Conservation (phyloP, 164 flowering plant species). For the Tinospora cordifolia region DNA sequence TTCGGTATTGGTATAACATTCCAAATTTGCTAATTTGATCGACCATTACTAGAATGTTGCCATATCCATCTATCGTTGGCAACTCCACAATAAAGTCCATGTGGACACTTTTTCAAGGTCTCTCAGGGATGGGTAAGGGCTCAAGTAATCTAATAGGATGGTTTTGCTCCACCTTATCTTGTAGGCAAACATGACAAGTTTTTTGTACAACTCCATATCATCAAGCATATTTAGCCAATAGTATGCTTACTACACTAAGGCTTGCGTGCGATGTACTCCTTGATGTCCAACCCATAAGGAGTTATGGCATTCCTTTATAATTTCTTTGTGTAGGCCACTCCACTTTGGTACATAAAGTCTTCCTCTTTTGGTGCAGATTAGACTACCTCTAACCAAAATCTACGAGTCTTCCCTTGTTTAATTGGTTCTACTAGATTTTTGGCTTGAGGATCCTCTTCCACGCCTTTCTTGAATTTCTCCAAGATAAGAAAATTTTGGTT, state of each 20-base stretch:
- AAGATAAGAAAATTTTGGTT: not conserved
- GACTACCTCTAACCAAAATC: constrained; percentile 3
- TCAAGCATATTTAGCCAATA: not conserved
- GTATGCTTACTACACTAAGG: too few relatives aligned
- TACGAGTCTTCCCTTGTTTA: not conserved
- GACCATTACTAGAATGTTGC: too few relatives aligned
- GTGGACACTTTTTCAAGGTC: constrained; percentile 7
- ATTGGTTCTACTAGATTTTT: too few relatives aligned
- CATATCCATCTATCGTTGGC: not conserved
- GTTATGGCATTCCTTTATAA: too few relatives aligned
- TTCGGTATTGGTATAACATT: not conserved
- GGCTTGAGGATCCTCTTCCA: too few relatives aligned
- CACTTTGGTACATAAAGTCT: not conserved
- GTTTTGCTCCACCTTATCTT: too few relatives aligned
- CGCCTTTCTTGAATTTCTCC: too few relatives aligned
- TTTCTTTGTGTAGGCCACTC: too few relatives aligned
- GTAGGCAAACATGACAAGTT: constrained; percentile 9
- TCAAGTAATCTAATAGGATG: not conserved
- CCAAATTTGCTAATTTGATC: not conserved
- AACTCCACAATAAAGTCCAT: constrained; percentile 9
- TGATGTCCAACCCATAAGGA: too few relatives aligned
- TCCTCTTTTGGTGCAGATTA: not conserved
- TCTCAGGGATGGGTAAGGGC: too few relatives aligned
- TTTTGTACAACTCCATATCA: constrained; percentile 2
- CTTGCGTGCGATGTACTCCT: too few relatives aligned